A percentile compares a stretch with the other conserved stretches of the same genome.
These are phyloP conservation scores for Alnus glutinosa DNA, from an alignment of 306 rosid genomes.

Conservation along the genomic window DNA sequence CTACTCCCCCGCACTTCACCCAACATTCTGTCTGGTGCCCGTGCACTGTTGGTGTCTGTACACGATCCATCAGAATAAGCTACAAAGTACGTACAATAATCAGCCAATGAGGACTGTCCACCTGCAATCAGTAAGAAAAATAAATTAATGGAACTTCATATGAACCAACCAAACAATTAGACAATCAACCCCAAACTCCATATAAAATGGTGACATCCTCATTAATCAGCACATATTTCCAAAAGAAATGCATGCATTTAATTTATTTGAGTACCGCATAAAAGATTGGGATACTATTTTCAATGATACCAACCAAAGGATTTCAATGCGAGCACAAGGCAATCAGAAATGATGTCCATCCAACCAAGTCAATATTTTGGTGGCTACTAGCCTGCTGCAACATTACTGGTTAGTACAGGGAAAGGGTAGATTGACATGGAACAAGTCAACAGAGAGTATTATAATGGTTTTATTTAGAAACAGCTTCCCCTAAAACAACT, in stretches of 20 bases:
- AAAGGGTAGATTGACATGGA: neutral
- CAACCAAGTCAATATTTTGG: neutral
- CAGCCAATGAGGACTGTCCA: constrained; percentile 98
- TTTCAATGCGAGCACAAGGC: neutral
- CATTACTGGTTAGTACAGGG: neutral
- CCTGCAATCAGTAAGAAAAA: constrained; percentile 51
- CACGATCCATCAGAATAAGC: constrained; percentile 99
- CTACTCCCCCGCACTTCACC: constrained; percentile 95
- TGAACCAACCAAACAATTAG: constrained; percentile 9
- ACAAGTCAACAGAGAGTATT: neutral
- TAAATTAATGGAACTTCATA: constrained; percentile 18
- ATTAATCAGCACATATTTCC: neutral
- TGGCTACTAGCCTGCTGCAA: neutral
- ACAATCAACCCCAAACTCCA: no score
- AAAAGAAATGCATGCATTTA: neutral
- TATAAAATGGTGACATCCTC: neutral
- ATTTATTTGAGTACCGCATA: neutral
- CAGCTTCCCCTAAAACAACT: neutral
- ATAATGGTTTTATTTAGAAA: neutral
- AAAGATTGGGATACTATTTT: neutral
- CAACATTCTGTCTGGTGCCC: constrained; percentile 95
- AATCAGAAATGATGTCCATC: neutral
- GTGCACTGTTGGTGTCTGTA: constrained; percentile 87
- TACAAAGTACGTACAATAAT: constrained; percentile 96
- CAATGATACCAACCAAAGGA: neutral